Evolutionary conservation across 106 monocot species (phyloP), one percentile per base, ranked within the genome.

Genomic region (Apostasia shenzhenica): DNA sequence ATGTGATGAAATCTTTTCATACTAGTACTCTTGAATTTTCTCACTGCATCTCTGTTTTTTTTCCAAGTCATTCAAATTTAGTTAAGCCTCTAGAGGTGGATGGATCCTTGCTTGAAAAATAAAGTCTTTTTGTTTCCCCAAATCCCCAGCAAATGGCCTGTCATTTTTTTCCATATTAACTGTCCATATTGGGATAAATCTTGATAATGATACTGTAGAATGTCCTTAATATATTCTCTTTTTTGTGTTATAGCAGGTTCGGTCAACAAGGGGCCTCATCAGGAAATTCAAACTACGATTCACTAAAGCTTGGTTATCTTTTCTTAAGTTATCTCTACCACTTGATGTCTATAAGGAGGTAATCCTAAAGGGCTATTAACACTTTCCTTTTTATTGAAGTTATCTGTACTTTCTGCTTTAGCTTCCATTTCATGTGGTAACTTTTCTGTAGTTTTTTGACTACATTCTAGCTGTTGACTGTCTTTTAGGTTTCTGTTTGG

Each of bases 331-430:
- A 73, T 80, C 83, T 9, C 87, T 94, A 71, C 80, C 88, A 68
- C 70, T 91, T 49, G 88, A 94, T 68, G 70, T 94, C 11, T 94
- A 94, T 73, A 94, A 94, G 72, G 87, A 94, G 94, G 94, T 91
- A 83, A 48, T 63, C 45, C 5, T 14, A 37, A 37, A 46, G 52
- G 4, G 26, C 26, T 26, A 26, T 26, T 26, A 26, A 26, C 26
- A 26, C 26, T 26, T 26, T 26, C 26, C 26, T 26, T 26, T 26
- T 26, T 26, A 26, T 26, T 26, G 26, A 26, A 26, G 26, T 26
- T 26, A 26, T 26, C 26, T 26, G 26, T 26, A 26, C 26, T 52
- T 10, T 52, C 52, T 52, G 10, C 52, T 52, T 52, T 52, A 10
- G 52, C 52, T 6, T 52, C 10, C 52, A 52, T 6, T 52, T 52